These are phyloP conservation scores for Pseudogymnoascus sp. DNA, from an alignment of 2,329 filamentous ascomycete genomes.

Conservation along the genomic window DNA sequence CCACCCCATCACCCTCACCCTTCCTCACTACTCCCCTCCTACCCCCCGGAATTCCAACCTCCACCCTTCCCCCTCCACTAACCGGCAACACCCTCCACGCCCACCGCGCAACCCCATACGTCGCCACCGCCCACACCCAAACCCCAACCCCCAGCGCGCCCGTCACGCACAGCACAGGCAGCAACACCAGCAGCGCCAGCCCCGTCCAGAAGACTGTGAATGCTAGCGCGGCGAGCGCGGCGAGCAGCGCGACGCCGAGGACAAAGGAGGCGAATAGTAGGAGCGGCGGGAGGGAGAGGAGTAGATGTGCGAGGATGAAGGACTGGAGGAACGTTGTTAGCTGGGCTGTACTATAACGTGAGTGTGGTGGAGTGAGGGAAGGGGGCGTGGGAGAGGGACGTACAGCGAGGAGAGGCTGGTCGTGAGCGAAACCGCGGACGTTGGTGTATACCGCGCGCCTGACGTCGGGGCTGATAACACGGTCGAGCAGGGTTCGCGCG, in stretches of 20 bases:
- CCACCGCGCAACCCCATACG: constrained; percentile 46
- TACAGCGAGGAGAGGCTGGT: constrained; percentile 65
- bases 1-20: constrained; percentile 18
- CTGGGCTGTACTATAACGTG: neutral
- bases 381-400: constrained; percentile 24
- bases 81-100: constrained; percentile 33
- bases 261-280: constrained; percentile 62
- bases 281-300: constrained; percentile 60
- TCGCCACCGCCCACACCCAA: constrained; percentile 60
- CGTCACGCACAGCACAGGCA: constrained; percentile 62
- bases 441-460: constrained; percentile 50
- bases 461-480: constrained; percentile 51
- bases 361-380: neutral
- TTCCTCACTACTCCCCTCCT: constrained; percentile 20
- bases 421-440: constrained; percentile 48
- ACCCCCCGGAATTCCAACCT: constrained; percentile 19
- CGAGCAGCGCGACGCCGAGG: constrained; percentile 52
- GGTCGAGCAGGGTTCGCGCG: constrained; percentile 34
- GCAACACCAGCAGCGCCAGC: constrained; percentile 58
- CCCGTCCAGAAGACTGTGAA: constrained; percentile 64
- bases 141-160: constrained; percentile 54
- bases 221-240: constrained; percentile 49
- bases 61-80: constrained; percentile 16
- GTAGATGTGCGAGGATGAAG: constrained; percentile 58
- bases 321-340: constrained; percentile 39